A percentile compares a stretch with the other conserved stretches of the same genome.
Evolutionary conservation across 148 eudicot species (phyloP).

Genomic region (Persicaria maculosa): DNA sequence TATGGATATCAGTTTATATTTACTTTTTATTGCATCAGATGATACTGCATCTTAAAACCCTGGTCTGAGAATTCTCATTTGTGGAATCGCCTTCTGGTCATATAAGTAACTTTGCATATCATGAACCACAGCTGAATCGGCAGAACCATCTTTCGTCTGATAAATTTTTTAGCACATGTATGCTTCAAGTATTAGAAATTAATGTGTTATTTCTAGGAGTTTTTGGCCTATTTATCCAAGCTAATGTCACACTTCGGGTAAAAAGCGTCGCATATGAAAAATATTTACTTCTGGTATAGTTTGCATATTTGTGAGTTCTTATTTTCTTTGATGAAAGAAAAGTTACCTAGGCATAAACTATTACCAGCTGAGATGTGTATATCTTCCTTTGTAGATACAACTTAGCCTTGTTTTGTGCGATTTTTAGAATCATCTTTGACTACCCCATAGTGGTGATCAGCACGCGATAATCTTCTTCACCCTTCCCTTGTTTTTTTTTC

Average conservation of each 20-base stretch:
- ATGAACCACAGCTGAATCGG: background rate
- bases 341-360: background rate
- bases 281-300: background rate
- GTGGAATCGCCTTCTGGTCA: background rate
- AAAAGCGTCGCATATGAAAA: background rate
- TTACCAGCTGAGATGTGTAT: background rate
- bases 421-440: no score
- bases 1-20: background rate
- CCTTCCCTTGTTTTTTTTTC: background rate
- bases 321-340: background rate
- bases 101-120: background rate
- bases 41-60: background rate
- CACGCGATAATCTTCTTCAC: background rate
- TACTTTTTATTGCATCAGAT: background rate
- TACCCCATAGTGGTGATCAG: no score
- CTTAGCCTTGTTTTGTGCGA: no score
- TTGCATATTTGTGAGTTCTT: background rate
- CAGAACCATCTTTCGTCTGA: background rate
- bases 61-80: background rate
- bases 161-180: background rate
- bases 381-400: background rate
- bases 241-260: background rate
- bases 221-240: background rate
- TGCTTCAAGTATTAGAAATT: background rate
- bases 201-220: background rate